A percentile compares a stretch with the other conserved stretches of the same genome.
phyloP scores from a whole-genome alignment of 441 rosid genomes.

The Eruca vesicaria region DNA sequence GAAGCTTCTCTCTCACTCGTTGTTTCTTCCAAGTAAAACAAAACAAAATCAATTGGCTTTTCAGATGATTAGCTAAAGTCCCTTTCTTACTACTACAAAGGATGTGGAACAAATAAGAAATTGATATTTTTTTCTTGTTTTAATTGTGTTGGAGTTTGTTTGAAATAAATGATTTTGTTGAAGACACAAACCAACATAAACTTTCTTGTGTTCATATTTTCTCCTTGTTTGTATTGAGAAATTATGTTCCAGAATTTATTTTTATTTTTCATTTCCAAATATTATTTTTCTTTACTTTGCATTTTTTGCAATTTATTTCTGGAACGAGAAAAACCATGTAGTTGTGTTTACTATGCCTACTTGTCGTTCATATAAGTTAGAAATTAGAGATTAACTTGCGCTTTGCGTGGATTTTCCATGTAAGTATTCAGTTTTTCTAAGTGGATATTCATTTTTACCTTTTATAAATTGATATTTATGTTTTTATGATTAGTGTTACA shows the following conservation, averaged over 20 bases:
- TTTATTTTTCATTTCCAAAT: neutral
- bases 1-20: neutral
- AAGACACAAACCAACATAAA: slow-evolving; percentile 1
- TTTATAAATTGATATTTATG: too few relatives aligned
- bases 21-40: neutral
- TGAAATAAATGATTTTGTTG: slow-evolving; percentile 28
- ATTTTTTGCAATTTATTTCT: neutral
- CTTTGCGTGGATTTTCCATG: too few relatives aligned
- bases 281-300: neutral
- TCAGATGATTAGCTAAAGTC: slow-evolving; percentile 26
- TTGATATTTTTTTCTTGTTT: slow-evolving; percentile 11
- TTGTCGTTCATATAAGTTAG: too few relatives aligned
- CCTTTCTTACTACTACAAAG: slow-evolving; percentile 12
- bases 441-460: too few relatives aligned
- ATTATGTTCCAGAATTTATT: neutral
- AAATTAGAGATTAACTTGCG: too few relatives aligned
- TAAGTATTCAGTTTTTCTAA: too few relatives aligned
- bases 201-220: slow-evolving; percentile 13
- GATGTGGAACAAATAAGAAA: slow-evolving; percentile 28
- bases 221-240: slow-evolving; percentile 1
- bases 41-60: slow-evolving; percentile 19
- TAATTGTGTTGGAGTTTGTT: slow-evolving; percentile 17
- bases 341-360: too few relatives aligned
- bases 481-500: too few relatives aligned
- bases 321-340: neutral